Evolutionary conservation across 1,284 basidiomycete species (phyloP), one percentile per base, ranked within the genome.

Genomic region (Leucoagaricus sp.): DNA sequence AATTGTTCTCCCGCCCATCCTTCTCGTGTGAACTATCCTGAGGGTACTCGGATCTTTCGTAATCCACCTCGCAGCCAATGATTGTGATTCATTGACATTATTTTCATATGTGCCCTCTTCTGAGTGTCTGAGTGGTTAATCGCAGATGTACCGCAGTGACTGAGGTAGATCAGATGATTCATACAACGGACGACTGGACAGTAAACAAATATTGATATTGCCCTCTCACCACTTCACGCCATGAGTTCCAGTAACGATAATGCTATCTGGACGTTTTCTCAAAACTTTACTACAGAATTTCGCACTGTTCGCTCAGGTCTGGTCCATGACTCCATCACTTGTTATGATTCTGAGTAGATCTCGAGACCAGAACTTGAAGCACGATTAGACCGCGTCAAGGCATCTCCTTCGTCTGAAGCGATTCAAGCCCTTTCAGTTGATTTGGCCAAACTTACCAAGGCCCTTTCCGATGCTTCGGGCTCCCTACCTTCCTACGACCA

Each of bases 401-500:
- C 61, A 21, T 51, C 64, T 31, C 55, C 67, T 3, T 55, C 69
- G 13, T 58, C 65, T 19, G 70, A 69, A 21, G 57, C 55, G n/a
- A 45, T 83, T 8, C 74, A 77, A 48, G 66, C 65, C 21, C 56
- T 83, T 19, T 69, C 78, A 4, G 59, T 69, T 19, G 77, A 79
- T 46, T 66, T 84, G 28, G 78, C 82, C 4, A 79, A 78, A 58
- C 69, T 89, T 48, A 75, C 81, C 38, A 89, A 85, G 63, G 75
- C 73, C 19, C 75, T 91, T 17, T 74, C 78, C 1, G 86, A 84
- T 64, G 86, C 84, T 5, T 82, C 81, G 6, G 75, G 78, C 2
- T 82, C 77, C 56, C 71, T 93, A 38, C 87, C 91, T 4, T 74
- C 80, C 40, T 92, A 90, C 66, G 89, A 91, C 68, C 89, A 89